Base-by-base conservation (phyloP, 257 asterid genomes). In the Cynanchum wilfordii region DNA sequence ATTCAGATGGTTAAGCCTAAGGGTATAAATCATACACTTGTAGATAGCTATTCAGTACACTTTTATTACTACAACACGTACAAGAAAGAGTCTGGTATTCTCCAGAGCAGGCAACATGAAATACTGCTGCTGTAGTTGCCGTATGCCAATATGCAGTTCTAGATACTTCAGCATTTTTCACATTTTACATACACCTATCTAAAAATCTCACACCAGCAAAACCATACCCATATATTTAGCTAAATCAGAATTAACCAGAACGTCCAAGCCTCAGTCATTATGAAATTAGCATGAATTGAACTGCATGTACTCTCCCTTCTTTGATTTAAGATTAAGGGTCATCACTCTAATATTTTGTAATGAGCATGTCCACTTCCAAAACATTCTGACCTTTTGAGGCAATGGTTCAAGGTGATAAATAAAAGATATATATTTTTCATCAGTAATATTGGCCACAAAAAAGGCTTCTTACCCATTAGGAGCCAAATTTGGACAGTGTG, bases 401-500 rank as follows among this genome's bases (percentile, higher is more conserved):
- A 3, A 29, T 30, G 67, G 7, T 62, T 66, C 69, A 72, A 72
- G 76, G 19, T 8, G 17, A 75, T 30, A 47, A 8, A 55, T 38
- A 47, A 47, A 47, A 47, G 2, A 10, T 47, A 47, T 2, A 13
- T 47, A 10, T 47, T 10, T 47, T 50, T 50, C 47, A 17, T 44
- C 42, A 19, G 59, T 29, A 12, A 69, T 17, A 25, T 49, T 22
- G 30, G 13, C 27, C 22, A 6, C 59, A 30, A 54, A 50, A 40
- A 71, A 76, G 69, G 25, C 22, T 78, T 75, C 87, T 83, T 81
- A 94, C 99, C 98, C 97, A 82, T 83, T 81, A 52, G 99, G 99
- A 69, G 89, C 96, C 83, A 95, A 79, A 79, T 87, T 62, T 56
- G 98, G 99, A 79, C 99, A 95, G 80, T 92, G 88, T 2, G 98